Evolutionary conservation across 768 basidiomycete genomes (phyloP).

Genomic region (Rhodotorula babjevae): DNA sequence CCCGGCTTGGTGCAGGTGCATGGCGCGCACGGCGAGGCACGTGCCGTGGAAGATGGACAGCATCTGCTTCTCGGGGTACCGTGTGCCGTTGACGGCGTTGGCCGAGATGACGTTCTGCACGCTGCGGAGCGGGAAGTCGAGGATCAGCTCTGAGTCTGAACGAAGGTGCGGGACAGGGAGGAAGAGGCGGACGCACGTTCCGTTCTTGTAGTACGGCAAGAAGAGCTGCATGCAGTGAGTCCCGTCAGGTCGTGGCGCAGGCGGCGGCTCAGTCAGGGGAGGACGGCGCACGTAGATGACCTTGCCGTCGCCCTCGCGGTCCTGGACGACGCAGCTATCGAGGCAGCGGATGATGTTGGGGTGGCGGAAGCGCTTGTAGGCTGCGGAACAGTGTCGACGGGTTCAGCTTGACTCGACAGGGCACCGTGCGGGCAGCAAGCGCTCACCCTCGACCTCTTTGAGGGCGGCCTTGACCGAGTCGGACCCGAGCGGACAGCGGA

Average conservation of each 20-base stretch:
- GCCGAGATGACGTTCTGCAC: constrained; percentile 90
- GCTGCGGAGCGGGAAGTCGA: constrained; percentile 50
- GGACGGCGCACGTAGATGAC: constrained; percentile 36
- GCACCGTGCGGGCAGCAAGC: too few species aligned
- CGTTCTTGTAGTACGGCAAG: constrained; percentile 81
- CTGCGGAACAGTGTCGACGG: constrained; percentile 56
- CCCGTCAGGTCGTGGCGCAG: too few species aligned
- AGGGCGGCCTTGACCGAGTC: constrained; percentile 63
- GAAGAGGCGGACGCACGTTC: constrained; percentile 13
- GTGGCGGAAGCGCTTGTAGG: constrained; percentile 91
- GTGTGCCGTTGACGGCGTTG: constrained; percentile 70
- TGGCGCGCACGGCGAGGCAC: constrained; percentile 85
- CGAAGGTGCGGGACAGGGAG: not conserved
- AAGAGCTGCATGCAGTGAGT: constrained; percentile 64
- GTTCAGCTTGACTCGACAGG: too few species aligned
- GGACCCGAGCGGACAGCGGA: constrained; percentile 79
- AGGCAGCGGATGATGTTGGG: constrained; percentile 81
- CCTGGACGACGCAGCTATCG: constrained; percentile 28
- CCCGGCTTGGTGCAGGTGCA: constrained; percentile 68
- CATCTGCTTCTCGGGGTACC: constrained; percentile 83
- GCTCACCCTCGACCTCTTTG: constrained; percentile 55
- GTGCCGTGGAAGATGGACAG: constrained; percentile 86
- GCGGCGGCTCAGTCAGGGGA: too few species aligned
- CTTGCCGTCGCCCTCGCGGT: constrained; percentile 29
- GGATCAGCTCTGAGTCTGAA: not conserved